Evolutionary conservation across 306 rosid species (phyloP).

Genomic region (Sicyos edulis): DNA sequence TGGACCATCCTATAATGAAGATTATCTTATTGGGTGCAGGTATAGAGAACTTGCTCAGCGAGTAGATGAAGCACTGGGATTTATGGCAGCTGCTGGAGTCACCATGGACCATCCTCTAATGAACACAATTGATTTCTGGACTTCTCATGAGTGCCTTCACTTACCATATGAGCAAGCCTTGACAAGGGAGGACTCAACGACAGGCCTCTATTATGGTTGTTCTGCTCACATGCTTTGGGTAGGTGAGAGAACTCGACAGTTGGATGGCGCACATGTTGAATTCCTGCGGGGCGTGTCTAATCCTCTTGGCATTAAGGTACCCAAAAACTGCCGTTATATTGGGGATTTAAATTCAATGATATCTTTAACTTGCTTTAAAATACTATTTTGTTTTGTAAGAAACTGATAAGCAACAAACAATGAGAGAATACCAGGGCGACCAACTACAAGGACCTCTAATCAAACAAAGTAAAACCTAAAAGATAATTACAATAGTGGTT

Average conservation of each 20-base stretch:
- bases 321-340: neutral
- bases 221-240: constrained; percentile 48
- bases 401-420: too few species aligned
- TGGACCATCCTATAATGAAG: neutral
- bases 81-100: constrained; percentile 39
- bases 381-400: too few species aligned
- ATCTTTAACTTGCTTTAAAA: neutral
- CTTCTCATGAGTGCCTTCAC: constrained; percentile 45
- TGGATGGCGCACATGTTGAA: constrained; percentile 45
- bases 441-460: too few species aligned
- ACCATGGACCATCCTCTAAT: constrained; percentile 34
- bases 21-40: constrained; percentile 22
- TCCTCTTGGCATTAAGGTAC: constrained; percentile 43
- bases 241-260: constrained; percentile 44
- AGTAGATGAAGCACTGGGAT: constrained; percentile 43
- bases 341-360: neutral
- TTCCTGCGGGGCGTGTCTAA: constrained; percentile 43
- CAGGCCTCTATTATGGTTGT: constrained; percentile 38
- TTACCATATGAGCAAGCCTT: constrained; percentile 40
- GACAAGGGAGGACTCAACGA: constrained; percentile 41
- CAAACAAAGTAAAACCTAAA: too few species aligned
- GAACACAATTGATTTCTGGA: constrained; percentile 43
- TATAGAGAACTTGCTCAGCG: constrained; percentile 37
- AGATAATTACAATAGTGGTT: too few species aligned
- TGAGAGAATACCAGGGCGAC: too few species aligned